Percentiles rank a stretch among this genome's conserved stretches.
phyloP scores from a whole-genome alignment of 2,329 filamentous ascomycete genomes.

The Colletotrichum tropicale region DNA sequence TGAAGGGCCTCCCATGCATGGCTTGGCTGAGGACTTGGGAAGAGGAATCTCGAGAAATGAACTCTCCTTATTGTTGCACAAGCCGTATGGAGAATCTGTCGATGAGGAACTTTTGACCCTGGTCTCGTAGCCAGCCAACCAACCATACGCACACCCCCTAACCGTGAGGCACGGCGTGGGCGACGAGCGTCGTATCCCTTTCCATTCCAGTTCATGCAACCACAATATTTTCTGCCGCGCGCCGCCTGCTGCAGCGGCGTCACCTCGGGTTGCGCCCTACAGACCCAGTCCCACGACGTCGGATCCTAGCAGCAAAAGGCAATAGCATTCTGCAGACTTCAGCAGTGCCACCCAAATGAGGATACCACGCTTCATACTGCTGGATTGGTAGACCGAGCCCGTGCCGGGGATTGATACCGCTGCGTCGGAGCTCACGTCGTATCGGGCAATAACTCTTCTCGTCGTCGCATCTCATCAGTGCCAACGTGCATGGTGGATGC shows the following conservation, averaged over 20 bases:
- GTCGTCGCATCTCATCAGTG: not conserved
- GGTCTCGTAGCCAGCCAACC: not conserved
- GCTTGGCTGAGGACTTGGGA: not conserved
- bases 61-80: not conserved
- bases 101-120: not conserved
- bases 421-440: not conserved
- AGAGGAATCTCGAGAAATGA: not conserved
- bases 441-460: not conserved
- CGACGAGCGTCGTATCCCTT: not conserved
- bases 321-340: too few relatives aligned
- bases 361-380: too few relatives aligned
- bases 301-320: too few relatives aligned
- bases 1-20: not conserved
- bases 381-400: not conserved
- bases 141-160: not conserved
- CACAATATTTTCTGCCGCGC: not conserved
- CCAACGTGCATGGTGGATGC: not conserved
- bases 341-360: too few relatives aligned
- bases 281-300: too few relatives aligned
- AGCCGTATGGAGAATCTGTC: not conserved
- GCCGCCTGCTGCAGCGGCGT: not conserved
- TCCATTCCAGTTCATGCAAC: not conserved
- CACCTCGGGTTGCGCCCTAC: not conserved
- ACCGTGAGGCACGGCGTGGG: not conserved
- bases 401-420: not conserved